Base-by-base conservation (phyloP, 2,329 filamentous ascomycete genomes). In the Fusarium papillatum region DNA sequence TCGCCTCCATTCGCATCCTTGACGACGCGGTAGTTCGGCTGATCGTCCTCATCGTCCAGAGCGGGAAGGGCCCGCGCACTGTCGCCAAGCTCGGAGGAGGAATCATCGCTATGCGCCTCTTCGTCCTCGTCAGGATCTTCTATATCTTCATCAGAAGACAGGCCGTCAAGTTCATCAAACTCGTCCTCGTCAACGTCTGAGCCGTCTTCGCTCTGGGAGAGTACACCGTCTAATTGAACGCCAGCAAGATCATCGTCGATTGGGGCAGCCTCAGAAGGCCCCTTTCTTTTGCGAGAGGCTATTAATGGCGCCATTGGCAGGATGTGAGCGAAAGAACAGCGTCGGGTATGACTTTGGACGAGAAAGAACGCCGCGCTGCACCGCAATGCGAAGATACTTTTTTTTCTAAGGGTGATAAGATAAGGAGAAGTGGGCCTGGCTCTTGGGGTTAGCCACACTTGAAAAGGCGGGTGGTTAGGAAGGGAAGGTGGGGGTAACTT, bases 1-100 rank as follows among this genome's bases (percentile, higher is more conserved):
- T 93, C 91, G 80, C 95, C 94, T 71, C 97, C 97, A 85, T 98
- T 97, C 78, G 97, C 96, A 80, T 98, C 97, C 69, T 90, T 93
- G 53, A 93, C 89, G 50, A 93, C 83, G 65, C 86, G 87, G 75
- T 91, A 91, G 81, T 83, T 66, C 13, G 83, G 84, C 17, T 86
- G 86, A 6, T 83, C 83, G 31, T 80, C 83, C 17, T 90, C 87
- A 19, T 81, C 80, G n/a, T 81, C 82, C 36, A 85, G 83, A 48
- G 84, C 82, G 26, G 81, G 64, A 67, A 70, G 69, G 8, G 59
- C 64, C 38, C 50, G 65, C 22, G 65, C 50, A n/a, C 80, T 79
- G 61, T 80, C 80, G 16, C 84, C 85, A n/a, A 87, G 85, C 11
- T 87, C 85, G 8, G 73, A 80, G 34, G 67, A 68, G n/a, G 53